phyloP scores from a whole-genome alignment of 257 asterid genomes.

The Prunella vulgaris region DNA sequence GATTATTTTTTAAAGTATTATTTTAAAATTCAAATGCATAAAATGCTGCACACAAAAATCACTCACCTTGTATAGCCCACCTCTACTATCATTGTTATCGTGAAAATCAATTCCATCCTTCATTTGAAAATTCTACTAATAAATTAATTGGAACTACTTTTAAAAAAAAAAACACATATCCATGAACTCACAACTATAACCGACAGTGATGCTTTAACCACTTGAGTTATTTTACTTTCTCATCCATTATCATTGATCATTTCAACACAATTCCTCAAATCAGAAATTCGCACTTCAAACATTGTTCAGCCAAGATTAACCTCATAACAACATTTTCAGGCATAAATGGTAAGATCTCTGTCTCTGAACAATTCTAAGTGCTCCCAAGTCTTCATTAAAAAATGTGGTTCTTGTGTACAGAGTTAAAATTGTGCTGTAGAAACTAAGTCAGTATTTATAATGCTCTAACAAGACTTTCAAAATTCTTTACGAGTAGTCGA shows the following conservation, averaged over 20 bases:
- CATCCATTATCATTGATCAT: not conserved
- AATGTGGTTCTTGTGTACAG: not conserved
- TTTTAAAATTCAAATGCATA: too few species aligned
- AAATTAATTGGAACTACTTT: not conserved
- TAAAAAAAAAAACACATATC: too few species aligned
- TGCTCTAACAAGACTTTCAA: slow-evolving; percentile 22
- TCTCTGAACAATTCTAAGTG: not conserved
- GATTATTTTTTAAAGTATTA: too few species aligned
- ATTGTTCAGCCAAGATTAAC: not conserved
- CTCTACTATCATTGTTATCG: not conserved
- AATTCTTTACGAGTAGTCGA: slow-evolving; percentile 11
- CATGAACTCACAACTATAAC: too few species aligned
- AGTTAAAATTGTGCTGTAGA: not conserved
- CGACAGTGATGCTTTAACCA: too few species aligned
- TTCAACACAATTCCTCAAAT: not conserved
- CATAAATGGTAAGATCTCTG: not conserved
- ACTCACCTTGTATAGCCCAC: too few species aligned
- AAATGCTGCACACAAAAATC: too few species aligned
- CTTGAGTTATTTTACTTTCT: too few species aligned
- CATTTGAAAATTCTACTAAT: not conserved
- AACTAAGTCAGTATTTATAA: slow-evolving; percentile 5
- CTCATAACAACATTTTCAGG: not conserved
- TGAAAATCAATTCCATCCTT: not conserved
- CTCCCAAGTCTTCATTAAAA: slow-evolving; percentile 8
- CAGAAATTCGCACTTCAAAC: not conserved